Evolutionary conservation across 768 basidiomycete genomes (phyloP), one percentile per base, ranked within the genome.

Genomic region (Multifurca ochricompacta): DNA sequence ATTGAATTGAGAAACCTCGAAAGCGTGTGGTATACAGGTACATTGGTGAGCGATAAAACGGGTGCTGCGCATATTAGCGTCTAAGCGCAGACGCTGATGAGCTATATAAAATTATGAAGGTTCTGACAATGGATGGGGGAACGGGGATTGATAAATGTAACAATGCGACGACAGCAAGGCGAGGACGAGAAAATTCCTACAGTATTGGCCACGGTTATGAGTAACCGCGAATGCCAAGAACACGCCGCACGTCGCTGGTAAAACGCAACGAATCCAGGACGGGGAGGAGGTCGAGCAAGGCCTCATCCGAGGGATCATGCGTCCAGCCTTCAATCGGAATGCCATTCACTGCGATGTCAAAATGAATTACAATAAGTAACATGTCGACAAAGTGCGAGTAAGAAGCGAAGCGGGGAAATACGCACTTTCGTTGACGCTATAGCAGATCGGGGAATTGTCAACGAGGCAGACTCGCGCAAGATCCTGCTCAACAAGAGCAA

Each of bases 301-400:
- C 96, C 71, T 98, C 91, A 72, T 99, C 96, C 56, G 85, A 82
- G 30, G 91, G 94, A 71, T 99, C 96, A 56, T 93, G 86, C 21
- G 93, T 97, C 96, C 96, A 98, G 45, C 96, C 96, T 76, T 98
- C 95, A 70, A 99, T 91, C 31, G 96, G 96, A 65, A 99, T 92
- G 48, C 93, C 96, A 68, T 99, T 99, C 49, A 91, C 96, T 98
- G 67, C 41, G 49, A 27, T n/a, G 37, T 27, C 34, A 27, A 10
- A 40, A 43, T 21, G 47, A 36, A 18, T 45, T 19, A 39, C 27
- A 4, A 32, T 53, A 23, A 61, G 42, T 11, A 40, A 11, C 4
- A 23, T 49, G 16, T n/a, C 30, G 18, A 10, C 13, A 60, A 36
- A n/a, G n/a, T n/a, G n/a, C n/a, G n/a, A n/a, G 11, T n/a, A 40